These are phyloP conservation scores for Xylaria telfairii DNA, from an alignment of 495 filamentous ascomycete genomes.

Conservation along the genomic window DNA sequence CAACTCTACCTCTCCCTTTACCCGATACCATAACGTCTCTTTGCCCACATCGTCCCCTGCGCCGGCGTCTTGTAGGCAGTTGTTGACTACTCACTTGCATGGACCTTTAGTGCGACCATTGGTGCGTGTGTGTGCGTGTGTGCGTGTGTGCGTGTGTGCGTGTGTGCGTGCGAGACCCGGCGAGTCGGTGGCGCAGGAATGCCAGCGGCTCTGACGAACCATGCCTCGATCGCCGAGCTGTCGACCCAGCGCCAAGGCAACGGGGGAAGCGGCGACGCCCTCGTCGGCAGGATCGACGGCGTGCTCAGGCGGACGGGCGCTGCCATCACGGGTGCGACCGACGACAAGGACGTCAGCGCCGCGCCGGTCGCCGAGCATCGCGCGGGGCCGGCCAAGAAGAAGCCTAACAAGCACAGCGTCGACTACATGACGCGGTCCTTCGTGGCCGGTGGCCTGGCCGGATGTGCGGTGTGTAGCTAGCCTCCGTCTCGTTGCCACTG, in stretches of 20 bases:
- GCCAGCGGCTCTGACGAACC: slow-evolving; percentile 54
- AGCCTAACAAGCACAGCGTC: slow-evolving; percentile 68
- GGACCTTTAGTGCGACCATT: not conserved
- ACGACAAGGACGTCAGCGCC: slow-evolving; percentile 29
- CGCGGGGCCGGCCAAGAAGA: slow-evolving; percentile 40
- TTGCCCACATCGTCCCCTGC: too few relatives aligned
- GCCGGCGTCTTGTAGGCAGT: too few relatives aligned
- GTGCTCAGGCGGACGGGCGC: slow-evolving; percentile 33
- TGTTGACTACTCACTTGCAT: not conserved
- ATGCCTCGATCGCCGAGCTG: slow-evolving; percentile 55
- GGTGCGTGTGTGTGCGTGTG: not conserved
- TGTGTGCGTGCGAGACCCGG: slow-evolving; percentile 6
- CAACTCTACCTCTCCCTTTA: slow-evolving; percentile 16
- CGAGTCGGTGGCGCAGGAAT: slow-evolving; percentile 49
- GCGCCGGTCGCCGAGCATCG: slow-evolving; percentile 46
- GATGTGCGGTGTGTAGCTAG: slow-evolving; percentile 72
- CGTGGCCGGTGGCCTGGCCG: slow-evolving; percentile 85
- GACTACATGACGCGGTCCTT: slow-evolving; percentile 85
- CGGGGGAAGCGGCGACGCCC: slow-evolving; percentile 37
- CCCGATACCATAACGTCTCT: slow-evolving; percentile 3
- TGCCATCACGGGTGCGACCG: slow-evolving; percentile 28
- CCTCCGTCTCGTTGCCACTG: not conserved
- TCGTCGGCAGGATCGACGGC: slow-evolving; percentile 35
- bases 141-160: not conserved
- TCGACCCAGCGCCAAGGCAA: slow-evolving; percentile 44